These are phyloP conservation scores for Rhodosporidiobolus sp. DNA, from an alignment of 768 basidiomycete genomes.

Conservation along the genomic window DNA sequence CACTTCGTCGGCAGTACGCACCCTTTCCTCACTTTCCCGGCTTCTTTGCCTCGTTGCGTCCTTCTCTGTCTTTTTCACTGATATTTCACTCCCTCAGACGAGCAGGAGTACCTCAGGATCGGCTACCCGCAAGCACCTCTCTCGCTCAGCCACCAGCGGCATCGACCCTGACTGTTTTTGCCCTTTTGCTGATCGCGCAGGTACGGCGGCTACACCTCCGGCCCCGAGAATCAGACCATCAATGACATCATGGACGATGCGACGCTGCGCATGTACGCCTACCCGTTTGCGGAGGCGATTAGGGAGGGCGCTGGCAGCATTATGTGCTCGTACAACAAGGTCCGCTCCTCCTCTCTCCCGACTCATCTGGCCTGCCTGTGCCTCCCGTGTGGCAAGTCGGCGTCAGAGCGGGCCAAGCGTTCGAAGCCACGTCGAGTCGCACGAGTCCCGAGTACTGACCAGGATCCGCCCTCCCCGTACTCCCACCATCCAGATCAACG, in stretches of 20 bases:
- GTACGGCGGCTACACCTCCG: constrained; percentile 36
- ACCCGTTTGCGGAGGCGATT: constrained; percentile 5
- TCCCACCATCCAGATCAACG: too few species aligned
- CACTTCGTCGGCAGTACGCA: constrained; percentile 57
- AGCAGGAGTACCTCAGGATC: constrained; percentile 51
- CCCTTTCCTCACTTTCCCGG: too few species aligned
- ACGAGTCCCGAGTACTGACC: too few species aligned
- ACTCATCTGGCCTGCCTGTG: too few species aligned
- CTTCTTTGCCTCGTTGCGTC: background rate
- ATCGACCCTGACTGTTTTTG: too few species aligned
- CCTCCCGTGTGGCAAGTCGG: background rate
- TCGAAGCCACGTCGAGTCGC: too few species aligned
- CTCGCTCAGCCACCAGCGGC: too few species aligned
- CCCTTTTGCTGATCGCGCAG: too few species aligned
- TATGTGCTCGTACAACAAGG: constrained; percentile 43
- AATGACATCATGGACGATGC: constrained; percentile 50
- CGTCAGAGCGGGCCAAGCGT: too few species aligned
- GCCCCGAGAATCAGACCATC: constrained; percentile 51
- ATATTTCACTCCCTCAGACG: constrained; percentile 39
- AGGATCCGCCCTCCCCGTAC: too few species aligned
- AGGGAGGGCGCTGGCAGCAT: constrained; percentile 14
- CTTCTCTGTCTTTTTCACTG: background rate
- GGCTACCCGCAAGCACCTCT: background rate
- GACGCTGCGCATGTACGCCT: constrained; percentile 41
- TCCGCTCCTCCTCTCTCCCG: constrained; percentile 42